Conservation (phyloP, 768 basidiomycete species). For the Tulasnella sp. region DNA sequence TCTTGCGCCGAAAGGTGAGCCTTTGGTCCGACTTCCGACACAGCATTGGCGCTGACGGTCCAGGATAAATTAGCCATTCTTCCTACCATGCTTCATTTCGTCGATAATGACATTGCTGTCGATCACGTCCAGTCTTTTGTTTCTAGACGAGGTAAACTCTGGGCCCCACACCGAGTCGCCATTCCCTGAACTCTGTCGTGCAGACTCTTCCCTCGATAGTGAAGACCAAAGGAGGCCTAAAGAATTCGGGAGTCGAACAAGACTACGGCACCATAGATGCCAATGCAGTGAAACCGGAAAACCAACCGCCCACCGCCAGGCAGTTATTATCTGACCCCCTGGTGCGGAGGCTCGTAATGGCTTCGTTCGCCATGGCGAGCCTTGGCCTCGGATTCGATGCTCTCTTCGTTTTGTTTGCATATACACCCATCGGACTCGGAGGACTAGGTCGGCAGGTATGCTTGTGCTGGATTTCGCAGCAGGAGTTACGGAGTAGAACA, state of each 20-base stretch:
- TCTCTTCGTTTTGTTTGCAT: constrained; percentile 70
- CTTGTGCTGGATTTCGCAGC: background rate
- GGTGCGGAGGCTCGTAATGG: constrained; percentile 29
- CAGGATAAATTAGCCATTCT: constrained; percentile 48
- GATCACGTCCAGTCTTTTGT: constrained; percentile 51
- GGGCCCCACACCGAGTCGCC: background rate
- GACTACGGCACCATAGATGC: background rate
- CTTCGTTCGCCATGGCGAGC: constrained; percentile 49
- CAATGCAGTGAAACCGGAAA: background rate
- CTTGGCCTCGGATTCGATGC: constrained; percentile 63
- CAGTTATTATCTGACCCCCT: constrained; percentile 1
- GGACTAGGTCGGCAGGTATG: constrained; percentile 14
- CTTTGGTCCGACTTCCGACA: background rate
- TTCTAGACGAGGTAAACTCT: constrained; percentile 56
- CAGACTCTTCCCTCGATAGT: background rate
- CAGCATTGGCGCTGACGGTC: background rate
- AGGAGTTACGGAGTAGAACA: background rate
- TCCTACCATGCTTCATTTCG: constrained; percentile 62
- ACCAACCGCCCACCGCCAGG: background rate
- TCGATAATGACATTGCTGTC: constrained; percentile 51
- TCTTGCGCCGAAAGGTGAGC: constrained; percentile 28
- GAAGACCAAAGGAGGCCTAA: background rate
- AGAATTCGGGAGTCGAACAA: background rate
- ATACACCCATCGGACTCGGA: constrained; percentile 49
- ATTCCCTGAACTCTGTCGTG: background rate